Conservation (phyloP, 352 stramenopile genomes). For the Phytophthora cryptogea region DNA sequence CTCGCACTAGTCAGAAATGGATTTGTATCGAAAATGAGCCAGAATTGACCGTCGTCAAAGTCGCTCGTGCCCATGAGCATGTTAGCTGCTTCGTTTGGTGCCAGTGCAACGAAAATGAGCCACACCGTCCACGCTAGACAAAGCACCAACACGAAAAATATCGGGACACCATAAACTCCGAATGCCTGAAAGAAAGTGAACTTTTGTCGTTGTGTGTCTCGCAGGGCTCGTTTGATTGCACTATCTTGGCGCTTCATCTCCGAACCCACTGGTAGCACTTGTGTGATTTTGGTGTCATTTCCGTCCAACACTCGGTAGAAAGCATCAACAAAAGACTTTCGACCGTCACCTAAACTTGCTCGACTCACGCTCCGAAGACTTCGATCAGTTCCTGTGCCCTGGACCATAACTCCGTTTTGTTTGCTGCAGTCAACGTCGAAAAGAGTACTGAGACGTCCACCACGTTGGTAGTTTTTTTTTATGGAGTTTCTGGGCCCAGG, state of each 20-base stretch:
- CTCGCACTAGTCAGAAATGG: neutral
- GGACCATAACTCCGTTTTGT: too few relatives aligned
- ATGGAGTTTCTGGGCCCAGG: too few relatives aligned
- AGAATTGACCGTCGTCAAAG: slow-evolving; percentile 35
- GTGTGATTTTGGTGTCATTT: neutral
- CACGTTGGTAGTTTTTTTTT: too few relatives aligned
- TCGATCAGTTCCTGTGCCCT: too few relatives aligned
- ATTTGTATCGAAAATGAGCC: slow-evolving; percentile 24
- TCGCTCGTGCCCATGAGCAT: slow-evolving; percentile 28
- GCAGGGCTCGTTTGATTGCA: slow-evolving; percentile 3
- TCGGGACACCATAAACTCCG: slow-evolving; percentile 8
- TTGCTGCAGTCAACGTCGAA: too few relatives aligned
- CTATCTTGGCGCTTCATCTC: too few relatives aligned
- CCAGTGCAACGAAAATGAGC: slow-evolving; percentile 25
- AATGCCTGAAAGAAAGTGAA: slow-evolving; percentile 18
- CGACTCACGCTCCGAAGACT: neutral
- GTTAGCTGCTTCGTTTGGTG: slow-evolving; percentile 29
- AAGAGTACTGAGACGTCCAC: too few relatives aligned
- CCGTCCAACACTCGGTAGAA: neutral
- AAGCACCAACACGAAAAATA: slow-evolving; percentile 9
- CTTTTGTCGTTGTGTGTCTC: neutral
- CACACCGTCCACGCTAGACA: slow-evolving; percentile 22
- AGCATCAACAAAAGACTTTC: neutral
- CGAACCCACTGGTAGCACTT: slow-evolving; percentile 6
- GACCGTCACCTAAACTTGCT: neutral